These are phyloP conservation scores for Fusarium xylarioides DNA, from an alignment of 2,329 filamentous ascomycete species.

Conservation along the genomic window DNA sequence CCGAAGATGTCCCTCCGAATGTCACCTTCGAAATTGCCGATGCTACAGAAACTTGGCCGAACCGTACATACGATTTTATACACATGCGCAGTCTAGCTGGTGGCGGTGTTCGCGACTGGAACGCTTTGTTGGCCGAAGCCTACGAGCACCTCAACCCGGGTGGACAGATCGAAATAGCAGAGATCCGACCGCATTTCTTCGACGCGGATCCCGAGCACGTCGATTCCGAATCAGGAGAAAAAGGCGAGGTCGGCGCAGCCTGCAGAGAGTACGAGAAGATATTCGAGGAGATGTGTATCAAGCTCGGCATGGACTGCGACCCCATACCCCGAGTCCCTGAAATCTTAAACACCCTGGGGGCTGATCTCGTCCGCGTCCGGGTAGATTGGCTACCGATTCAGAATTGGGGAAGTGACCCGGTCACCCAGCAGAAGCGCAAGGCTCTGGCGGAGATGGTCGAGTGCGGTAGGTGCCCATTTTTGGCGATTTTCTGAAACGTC, in stretches of 20 bases:
- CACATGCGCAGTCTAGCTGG: slow-evolving; percentile 55
- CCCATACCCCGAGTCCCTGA: slow-evolving; percentile 49
- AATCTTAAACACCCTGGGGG: slow-evolving; percentile 51
- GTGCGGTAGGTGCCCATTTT: slow-evolving; percentile 43
- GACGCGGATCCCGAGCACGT: slow-evolving; percentile 47
- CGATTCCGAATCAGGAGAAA: slow-evolving; percentile 19
- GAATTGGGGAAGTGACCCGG: slow-evolving; percentile 52
- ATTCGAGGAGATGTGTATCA: slow-evolving; percentile 42
- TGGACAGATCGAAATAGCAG: slow-evolving; percentile 56
- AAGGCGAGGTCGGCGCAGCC: slow-evolving; percentile 36
- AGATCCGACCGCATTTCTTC: slow-evolving; percentile 52
- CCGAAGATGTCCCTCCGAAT: slow-evolving; percentile 63
- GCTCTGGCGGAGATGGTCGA: slow-evolving; percentile 50
- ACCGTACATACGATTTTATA: slow-evolving; percentile 51
- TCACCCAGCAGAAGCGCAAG: slow-evolving; percentile 49
- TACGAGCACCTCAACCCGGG: slow-evolving; percentile 54
- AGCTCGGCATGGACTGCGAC: slow-evolving; percentile 52
- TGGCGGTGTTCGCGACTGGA: slow-evolving; percentile 57
- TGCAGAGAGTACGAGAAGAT: slow-evolving; percentile 49
- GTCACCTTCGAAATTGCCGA: slow-evolving; percentile 68
- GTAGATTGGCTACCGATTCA: slow-evolving; percentile 54
- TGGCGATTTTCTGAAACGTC: neutral
- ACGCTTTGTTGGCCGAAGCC: slow-evolving; percentile 47
- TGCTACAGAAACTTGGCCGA: slow-evolving; percentile 58
- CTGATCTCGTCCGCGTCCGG: slow-evolving; percentile 52